Evolutionary conservation across 192 early-diverging fungal genomes (phyloP).

Genomic region (Podila verticillata): DNA sequence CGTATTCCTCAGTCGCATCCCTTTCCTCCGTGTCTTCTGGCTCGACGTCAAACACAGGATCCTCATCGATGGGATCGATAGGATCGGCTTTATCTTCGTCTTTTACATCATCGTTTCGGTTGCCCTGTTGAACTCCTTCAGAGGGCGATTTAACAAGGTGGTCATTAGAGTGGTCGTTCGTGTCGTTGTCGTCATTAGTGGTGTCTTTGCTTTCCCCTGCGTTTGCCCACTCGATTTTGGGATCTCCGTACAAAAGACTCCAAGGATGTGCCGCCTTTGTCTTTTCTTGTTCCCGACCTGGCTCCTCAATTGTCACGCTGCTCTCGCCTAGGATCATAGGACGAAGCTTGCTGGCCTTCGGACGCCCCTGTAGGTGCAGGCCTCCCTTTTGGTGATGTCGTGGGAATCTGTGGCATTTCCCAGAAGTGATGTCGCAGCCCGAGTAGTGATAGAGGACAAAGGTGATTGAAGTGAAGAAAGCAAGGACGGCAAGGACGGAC

Average conservation of each 20-base stretch:
- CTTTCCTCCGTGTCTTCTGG: not conserved
- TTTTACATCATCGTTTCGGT: not conserved
- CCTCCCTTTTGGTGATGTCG: not conserved
- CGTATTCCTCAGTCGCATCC: not conserved
- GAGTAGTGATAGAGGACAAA: slow-evolving; percentile 27
- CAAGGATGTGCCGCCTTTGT: not conserved
- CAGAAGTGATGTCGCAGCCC: slow-evolving; percentile 38
- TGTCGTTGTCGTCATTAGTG: not conserved
- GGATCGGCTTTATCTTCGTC: not conserved
- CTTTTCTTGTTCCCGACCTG: not conserved
- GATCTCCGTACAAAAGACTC: not conserved
- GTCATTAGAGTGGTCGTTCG: slow-evolving; percentile 1
- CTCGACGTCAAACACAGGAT: not conserved
- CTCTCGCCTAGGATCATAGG: slow-evolving; percentile 8
- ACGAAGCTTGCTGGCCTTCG: too few relatives aligned
- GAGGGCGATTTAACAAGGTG: too few relatives aligned
- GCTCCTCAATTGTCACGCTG: slow-evolving; percentile 4
- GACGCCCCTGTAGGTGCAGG: not conserved
- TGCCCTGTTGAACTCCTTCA: not conserved
- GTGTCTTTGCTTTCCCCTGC: not conserved
- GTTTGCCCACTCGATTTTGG: not conserved
- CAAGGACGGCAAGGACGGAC: slow-evolving; percentile 13
- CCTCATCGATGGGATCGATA: not conserved
- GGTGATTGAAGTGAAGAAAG: slow-evolving; percentile 31
- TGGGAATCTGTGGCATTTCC: slow-evolving; percentile 13